Evolutionary conservation across 352 stramenopile genomes (phyloP).

Genomic region (Globisporangium paddicum): DNA sequence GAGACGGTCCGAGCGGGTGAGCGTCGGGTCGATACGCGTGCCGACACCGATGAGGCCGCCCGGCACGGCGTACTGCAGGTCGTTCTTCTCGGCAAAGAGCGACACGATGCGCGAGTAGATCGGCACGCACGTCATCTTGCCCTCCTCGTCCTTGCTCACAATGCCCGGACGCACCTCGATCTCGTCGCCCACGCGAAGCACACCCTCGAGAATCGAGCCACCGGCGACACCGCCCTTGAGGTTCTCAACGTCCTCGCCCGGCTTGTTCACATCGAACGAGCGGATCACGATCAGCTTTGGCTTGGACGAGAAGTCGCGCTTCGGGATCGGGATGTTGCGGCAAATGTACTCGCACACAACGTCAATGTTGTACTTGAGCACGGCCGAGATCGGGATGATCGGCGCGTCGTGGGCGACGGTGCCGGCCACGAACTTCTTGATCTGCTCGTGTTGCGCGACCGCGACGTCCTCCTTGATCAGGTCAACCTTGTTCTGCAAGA

Average conservation of each 20-base stretch:
- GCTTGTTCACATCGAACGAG: constrained; percentile 99
- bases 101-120: constrained; percentile 95
- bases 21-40: constrained; percentile 98
- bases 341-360: constrained; percentile 99
- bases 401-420: constrained; percentile 95
- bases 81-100: constrained; percentile 99
- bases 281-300: constrained; percentile 99
- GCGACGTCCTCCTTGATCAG: constrained; percentile 99
- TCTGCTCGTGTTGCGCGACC: constrained; percentile 97
- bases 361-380: constrained; percentile 99
- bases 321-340: constrained; percentile 98
- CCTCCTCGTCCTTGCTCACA: constrained; percentile 97
- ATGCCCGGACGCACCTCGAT: constrained; percentile 99
- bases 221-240: constrained; percentile 92
- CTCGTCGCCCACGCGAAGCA: constrained; percentile 97
- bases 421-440: constrained; percentile 89
- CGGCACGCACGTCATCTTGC: constrained; percentile 92
- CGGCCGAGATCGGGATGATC: constrained; percentile 99
- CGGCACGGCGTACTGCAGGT: constrained; percentile 98
- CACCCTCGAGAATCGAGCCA: constrained; percentile 95
- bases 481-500: constrained; percentile 99
- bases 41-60: constrained; percentile 99
- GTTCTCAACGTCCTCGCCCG: constrained; percentile 97
- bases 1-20: constrained; percentile 98
- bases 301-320: constrained; percentile 96